phyloP scores from a whole-genome alignment of 2,329 filamentous ascomycete genomes.

The Arthrobotrys musiformis region DNA sequence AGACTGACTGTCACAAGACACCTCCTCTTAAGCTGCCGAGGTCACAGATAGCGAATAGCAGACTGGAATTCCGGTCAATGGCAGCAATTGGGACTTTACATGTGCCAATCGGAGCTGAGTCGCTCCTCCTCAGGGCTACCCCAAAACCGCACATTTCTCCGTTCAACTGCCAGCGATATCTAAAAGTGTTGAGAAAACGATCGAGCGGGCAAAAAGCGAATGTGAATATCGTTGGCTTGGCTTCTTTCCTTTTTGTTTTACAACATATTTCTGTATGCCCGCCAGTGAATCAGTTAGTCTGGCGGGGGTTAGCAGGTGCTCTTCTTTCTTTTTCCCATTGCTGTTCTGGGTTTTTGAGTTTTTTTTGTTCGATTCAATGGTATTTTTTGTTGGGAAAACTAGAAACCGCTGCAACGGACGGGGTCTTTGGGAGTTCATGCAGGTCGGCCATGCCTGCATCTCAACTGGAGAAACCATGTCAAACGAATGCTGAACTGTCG shows the following conservation, averaged over 20 bases:
- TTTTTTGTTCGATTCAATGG: slow-evolving; percentile 1
- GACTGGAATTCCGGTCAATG: background rate
- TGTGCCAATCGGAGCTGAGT: slow-evolving; percentile 31
- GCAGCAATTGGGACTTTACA: background rate
- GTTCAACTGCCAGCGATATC: slow-evolving; percentile 11
- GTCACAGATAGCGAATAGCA: background rate
- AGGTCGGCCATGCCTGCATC: slow-evolving; percentile 21
- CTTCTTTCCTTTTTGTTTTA: background rate
- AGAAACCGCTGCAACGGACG: background rate
- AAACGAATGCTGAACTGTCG: background rate
- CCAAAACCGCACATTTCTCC: slow-evolving; percentile 8
- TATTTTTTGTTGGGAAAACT: slow-evolving; percentile 34
- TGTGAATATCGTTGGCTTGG: background rate
- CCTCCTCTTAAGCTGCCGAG: background rate
- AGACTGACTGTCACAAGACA: slow-evolving; percentile 38
- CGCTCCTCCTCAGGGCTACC: background rate
- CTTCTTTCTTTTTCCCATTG: slow-evolving; percentile 1
- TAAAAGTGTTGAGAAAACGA: slow-evolving; percentile 50
- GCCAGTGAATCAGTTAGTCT: background rate
- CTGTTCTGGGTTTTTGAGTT: slow-evolving; percentile 2
- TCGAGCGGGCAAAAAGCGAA: background rate
- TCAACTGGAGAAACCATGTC: slow-evolving; percentile 37
- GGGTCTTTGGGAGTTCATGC: slow-evolving; percentile 14
- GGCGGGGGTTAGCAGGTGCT: slow-evolving; percentile 5
- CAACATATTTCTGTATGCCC: background rate